phyloP scores from a whole-genome alignment of 306 rosid genomes.

The Alnus rubra region DNA sequence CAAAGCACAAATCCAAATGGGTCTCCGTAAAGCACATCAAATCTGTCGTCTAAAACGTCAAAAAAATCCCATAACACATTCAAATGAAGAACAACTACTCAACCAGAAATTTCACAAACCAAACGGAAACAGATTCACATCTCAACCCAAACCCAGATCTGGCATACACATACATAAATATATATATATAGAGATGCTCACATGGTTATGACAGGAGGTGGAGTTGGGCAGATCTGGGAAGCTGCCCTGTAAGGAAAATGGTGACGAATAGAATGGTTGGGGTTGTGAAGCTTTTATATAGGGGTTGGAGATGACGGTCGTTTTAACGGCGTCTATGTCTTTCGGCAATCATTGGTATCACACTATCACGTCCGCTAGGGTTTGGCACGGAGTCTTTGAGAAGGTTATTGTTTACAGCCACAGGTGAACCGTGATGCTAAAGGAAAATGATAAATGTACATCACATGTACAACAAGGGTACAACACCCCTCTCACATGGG shows the following conservation, averaged over 20 bases:
- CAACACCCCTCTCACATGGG: no score
- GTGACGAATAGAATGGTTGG: neutral
- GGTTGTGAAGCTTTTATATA: constrained; percentile 10
- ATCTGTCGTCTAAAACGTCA: neutral
- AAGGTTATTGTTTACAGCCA: no score
- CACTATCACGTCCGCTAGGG: neutral
- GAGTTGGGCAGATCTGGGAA: constrained; percentile 40
- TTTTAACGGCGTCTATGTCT: constrained; percentile 27
- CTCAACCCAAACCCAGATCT: constrained; percentile 10
- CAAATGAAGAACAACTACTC: neutral
- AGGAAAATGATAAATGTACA: no score
- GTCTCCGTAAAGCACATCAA: neutral
- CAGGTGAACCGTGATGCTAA: no score
- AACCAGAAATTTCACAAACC: neutral
- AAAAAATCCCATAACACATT: neutral
- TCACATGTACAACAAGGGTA: no score
- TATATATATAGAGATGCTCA: neutral
- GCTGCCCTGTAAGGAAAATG: constrained; percentile 24
- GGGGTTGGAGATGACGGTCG: neutral
- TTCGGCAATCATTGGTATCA: neutral
- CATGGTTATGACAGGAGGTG: constrained; percentile 19
- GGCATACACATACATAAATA: neutral
- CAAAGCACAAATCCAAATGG: neutral
- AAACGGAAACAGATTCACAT: constrained; percentile 10
- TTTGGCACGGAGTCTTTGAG: neutral